These are phyloP conservation scores for Periconia macrospinosa DNA, from an alignment of 2,329 filamentous ascomycete species.

Conservation along the genomic window DNA sequence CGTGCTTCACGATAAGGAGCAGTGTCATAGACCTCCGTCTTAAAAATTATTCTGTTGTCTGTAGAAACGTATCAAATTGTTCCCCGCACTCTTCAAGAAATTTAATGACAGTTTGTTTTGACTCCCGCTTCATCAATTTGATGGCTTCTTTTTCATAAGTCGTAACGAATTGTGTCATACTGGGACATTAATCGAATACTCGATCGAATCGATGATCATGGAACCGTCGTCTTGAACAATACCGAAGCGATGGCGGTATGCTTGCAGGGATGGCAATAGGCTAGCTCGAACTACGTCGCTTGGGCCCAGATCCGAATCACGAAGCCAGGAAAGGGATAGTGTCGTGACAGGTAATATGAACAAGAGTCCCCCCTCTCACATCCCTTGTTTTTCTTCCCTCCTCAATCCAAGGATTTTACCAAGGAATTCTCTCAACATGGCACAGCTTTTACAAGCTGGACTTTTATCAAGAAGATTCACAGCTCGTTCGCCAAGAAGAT, in stretches of 20 bases:
- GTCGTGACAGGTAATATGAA: no score
- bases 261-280: no score
- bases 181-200: no score
- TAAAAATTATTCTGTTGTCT: not conserved
- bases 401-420: slow-evolving; percentile 74
- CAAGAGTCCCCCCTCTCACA: no score
- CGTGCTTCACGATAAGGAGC: not conserved
- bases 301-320: no score
- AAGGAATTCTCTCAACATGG: slow-evolving; percentile 70
- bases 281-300: no score
- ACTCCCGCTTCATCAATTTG: not conserved
- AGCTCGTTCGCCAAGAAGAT: slow-evolving; percentile 79
- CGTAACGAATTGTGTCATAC: not conserved
- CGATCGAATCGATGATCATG: no score
- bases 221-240: no score
- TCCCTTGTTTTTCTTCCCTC: no score
- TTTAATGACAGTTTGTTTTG: no score
- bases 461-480: slow-evolving; percentile 78
- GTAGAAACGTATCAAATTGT: not conserved
- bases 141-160: not conserved
- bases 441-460: slow-evolving; percentile 71
- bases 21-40: not conserved
- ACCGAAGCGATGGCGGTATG: no score
- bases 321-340: no score
- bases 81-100: not conserved